Base-by-base conservation (phyloP, 2,329 filamentous ascomycete genomes). In the Stenocarpella maydis region DNA sequence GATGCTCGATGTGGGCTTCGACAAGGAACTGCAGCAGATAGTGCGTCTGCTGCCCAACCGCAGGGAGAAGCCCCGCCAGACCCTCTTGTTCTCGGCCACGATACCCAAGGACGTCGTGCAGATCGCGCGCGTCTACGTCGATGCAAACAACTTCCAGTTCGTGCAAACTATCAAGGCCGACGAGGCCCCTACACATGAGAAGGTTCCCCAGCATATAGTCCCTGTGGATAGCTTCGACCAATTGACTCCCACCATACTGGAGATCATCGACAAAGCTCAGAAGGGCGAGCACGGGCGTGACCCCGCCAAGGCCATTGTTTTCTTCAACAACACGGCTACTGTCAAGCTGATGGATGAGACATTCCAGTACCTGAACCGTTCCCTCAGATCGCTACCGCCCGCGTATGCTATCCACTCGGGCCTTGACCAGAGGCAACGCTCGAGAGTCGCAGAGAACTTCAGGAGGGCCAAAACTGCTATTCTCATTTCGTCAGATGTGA, bases 221-320 rank as follows among this genome's bases (percentile, higher is more conserved):
- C 80, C 85, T 9, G 82, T 93, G 21, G 79, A 83, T 1, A 88
- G 90, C 39, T 91, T 93, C 77, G 90, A 93, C 75, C 97, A 98
- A 78, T 82, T 90, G 50, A 85, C 93, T 71, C 94, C 96, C 19
- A 82, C 91, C 2, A 78, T 98, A 24, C 85, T 96, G 66, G 95
- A 98, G 80, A 85, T 98, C 64, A 83, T 91, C 55, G 82, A 90
- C 67, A 86, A 87, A 43, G 75, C 73, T 2, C 74, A 78, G 72
- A 43, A 70, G 1, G 76, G 79, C 72, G 81, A 84, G 72, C 79
- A 75, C 2, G 78, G 79, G 4, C 75, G 71, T 4, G 79, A 79
- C 19, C 92, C 93, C 0, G 98, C 98, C 87, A 99, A 99, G 85
- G 93, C 94, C n/a, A 97, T 99, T 71, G 84, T 97, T 50, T 99